Base-by-base conservation (phyloP, 495 filamentous ascomycete species). In the Bathelium albidoporum region DNA sequence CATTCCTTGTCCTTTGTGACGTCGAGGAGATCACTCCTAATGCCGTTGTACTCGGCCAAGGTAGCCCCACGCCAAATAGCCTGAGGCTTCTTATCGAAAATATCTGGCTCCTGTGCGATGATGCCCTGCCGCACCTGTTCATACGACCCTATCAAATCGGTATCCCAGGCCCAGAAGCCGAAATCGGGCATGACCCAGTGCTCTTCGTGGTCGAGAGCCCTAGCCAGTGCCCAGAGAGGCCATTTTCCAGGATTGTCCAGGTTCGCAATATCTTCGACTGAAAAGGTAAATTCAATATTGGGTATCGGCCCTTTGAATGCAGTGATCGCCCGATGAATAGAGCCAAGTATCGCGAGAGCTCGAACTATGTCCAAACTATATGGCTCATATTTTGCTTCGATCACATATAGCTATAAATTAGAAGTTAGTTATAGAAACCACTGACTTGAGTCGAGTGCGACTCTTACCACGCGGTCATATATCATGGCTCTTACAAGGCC, bases 21-120 rank as follows among this genome's bases (percentile, higher is more conserved):
- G n/a, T 79, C 73, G 16, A 85, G 63, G 58, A 87, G 68, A 22
- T 74, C 75, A 32, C 76, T 68, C 3, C 82, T 73, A 0, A 83
- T 62, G 5, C 22, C 9, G 4, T 55, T 55, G 24, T n/a, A 55
- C 16, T 65, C 62, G 49, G 62, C 18, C 72, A 70, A 59, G 73
- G 77, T 11, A 77, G 62, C 59, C 68, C 71, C 71, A 14, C 71
- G 64, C 71, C 71, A 73, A 14, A 72, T 52, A 9, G 69, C 41
- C 58, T 69, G 63, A 1, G 66, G 63, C 31, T 63, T 34, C 60
- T 72, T 72, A 39, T 69, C 62, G 2, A 58, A 16, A 28, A 69
- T 64, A 0, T 55, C 34, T 22, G 52, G 58, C 49, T 71, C 71
- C 43, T 39, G 68, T 24, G n/a, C 2, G 0, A 73, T 41, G 53